Percentiles rank a stretch among this genome's conserved stretches.
These are phyloP conservation scores for Apodospora peruviana DNA, from an alignment of 495 filamentous ascomycete species.

Conservation along the genomic window DNA sequence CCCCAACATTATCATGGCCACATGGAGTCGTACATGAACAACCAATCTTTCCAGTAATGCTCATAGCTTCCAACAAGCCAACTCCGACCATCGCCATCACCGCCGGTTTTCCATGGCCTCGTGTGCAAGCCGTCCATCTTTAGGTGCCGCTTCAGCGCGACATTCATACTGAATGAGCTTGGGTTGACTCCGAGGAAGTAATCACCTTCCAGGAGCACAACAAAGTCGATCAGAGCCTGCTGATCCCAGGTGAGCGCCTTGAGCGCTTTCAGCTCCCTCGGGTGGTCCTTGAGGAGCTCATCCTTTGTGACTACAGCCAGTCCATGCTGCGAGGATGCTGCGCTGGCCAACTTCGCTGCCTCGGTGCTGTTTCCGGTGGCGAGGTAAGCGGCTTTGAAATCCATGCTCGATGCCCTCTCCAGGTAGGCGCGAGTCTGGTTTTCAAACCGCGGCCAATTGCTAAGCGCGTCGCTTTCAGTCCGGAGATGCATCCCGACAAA, in stretches of 20 bases:
- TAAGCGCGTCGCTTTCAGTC: conserved; percentile 36
- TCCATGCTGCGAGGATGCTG: conserved; percentile 1
- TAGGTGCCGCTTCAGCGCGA: conserved; percentile 37
- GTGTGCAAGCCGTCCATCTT: conserved; percentile 32
- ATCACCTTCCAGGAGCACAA: conserved; percentile 31
- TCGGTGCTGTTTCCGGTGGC: conserved; percentile 38
- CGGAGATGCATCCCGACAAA: conserved; percentile 37
- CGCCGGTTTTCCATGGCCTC: conserved; percentile 37
- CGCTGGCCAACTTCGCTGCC: conserved; percentile 20
- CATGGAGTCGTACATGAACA: conserved; percentile 43
- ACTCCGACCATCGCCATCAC: conserved; percentile 33
- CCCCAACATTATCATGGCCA: conserved; percentile 31
- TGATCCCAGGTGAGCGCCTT: conserved; percentile 39
- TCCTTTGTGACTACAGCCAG: conserved; percentile 31
- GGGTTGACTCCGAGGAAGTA: conserved; percentile 40
- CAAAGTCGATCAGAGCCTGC: conserved; percentile 38
- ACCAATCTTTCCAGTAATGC: conserved; percentile 40
- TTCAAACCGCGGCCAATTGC: conserved; percentile 35
- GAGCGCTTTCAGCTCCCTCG: conserved; percentile 22
- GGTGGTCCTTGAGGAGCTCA: conserved; percentile 20
- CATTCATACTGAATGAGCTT: conserved; percentile 41
- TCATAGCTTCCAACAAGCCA: conserved; percentile 36
- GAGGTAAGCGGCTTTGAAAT: conserved; percentile 31
- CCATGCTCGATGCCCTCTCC: conserved; percentile 15
- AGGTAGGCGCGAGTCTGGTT: conserved; percentile 35